A percentile compares a stretch with the other conserved stretches of the same genome.
These are phyloP conservation scores for Raphanus hybrid DNA, from an alignment of 441 rosid species.

Conservation along the genomic window DNA sequence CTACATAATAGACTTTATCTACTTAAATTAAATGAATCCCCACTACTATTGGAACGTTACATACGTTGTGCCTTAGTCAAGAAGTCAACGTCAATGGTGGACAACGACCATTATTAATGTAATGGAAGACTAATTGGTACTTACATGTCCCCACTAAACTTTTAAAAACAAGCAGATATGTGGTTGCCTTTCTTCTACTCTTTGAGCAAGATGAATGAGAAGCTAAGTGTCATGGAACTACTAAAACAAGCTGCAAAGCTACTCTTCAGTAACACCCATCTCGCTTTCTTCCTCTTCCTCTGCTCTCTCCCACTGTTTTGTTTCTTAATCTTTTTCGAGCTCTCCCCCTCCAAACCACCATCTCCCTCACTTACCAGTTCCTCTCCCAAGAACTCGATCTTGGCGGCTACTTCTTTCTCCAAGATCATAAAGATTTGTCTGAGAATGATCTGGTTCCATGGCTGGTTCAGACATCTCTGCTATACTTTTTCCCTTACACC, in stretches of 20 bases:
- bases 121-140: neutral
- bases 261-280: constrained; percentile 20
- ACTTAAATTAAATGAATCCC: neutral
- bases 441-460: constrained; percentile 16
- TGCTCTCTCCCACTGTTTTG: constrained; percentile 39
- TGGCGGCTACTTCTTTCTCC: neutral
- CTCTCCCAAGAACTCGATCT: constrained; percentile 6
- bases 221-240: constrained; percentile 15
- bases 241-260: constrained; percentile 24
- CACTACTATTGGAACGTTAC: too few species aligned
- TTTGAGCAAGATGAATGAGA: neutral
- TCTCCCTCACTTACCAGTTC: constrained; percentile 28
- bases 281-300: constrained; percentile 41
- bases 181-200: neutral
- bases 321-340: constrained; percentile 46
- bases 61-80: too few species aligned
- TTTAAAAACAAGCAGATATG: neutral
- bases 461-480: constrained; percentile 37
- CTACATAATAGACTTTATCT: neutral
- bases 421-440: neutral
- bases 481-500: constrained; percentile 43
- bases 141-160: neutral
- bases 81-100: constrained; percentile 23
- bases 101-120: neutral
- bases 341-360: constrained; percentile 33